Percentiles rank a stretch among this genome's conserved stretches.
Evolutionary conservation across 768 basidiomycete species (phyloP).

Genomic region (Suillus subalutaceus): DNA sequence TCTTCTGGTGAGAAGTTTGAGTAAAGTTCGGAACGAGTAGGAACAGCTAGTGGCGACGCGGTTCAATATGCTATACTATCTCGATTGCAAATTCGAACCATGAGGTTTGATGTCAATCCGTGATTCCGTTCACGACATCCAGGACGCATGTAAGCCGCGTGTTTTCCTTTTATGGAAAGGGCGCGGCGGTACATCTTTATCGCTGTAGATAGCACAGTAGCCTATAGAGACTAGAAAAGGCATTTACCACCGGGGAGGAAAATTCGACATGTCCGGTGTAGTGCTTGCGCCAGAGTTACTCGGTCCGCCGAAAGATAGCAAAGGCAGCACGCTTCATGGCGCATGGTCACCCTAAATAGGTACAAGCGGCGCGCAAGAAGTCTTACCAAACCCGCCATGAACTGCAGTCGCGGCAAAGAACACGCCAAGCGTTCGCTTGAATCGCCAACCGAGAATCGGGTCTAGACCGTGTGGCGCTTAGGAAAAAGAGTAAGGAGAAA

Average conservation of each 20-base stretch:
- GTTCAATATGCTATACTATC: constrained; percentile 29
- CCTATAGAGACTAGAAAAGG: not conserved
- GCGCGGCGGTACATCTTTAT: constrained; percentile 20
- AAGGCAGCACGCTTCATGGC: not conserved
- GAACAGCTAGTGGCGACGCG: constrained; percentile 15
- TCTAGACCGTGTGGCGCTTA: constrained; percentile 8
- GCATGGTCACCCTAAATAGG: constrained; percentile 4
- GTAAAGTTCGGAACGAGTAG: constrained; percentile 29
- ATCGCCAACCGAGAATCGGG: not conserved
- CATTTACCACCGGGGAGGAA: not conserved
- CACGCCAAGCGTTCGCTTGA: not conserved
- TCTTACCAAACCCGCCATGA: constrained; percentile 9
- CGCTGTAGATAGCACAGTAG: constrained; percentile 10
- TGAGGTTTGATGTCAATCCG: constrained; percentile 29
- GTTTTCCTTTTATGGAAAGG: constrained; percentile 34
- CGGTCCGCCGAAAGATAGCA: constrained; percentile 1
- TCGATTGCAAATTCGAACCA: constrained; percentile 30
- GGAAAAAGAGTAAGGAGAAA: constrained; percentile 4
- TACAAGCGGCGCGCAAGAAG: constrained; percentile 8
- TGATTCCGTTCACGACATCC: not conserved
- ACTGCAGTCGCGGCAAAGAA: too few relatives aligned
- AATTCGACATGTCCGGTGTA: not conserved
- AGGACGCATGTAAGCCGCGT: constrained; percentile 38
- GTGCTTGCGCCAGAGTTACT: not conserved
- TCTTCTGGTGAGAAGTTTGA: constrained; percentile 25